Evolutionary conservation across 805 yeast genomes (phyloP), one percentile per base, ranked within the genome.

Genomic region (Saturnispora zaruensis): DNA sequence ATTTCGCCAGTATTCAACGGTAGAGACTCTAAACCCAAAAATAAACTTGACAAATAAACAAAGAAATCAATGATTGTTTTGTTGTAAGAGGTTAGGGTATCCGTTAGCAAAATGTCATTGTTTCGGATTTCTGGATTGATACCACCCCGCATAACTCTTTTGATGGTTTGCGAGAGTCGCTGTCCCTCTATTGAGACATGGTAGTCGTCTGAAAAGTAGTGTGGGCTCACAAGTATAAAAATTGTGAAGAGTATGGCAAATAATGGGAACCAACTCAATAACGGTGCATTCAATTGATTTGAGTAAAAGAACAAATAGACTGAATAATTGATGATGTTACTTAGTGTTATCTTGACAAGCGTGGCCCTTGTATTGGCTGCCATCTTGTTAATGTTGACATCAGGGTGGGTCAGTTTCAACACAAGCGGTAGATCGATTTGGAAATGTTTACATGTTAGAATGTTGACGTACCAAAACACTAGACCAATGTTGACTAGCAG

Each of bases 51-150:
- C 3, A 76, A 26, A 56, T 78, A 77, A 33, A 84, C 70, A 3
- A 76, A 74, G 20, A 84, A 66, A 64, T 93, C 98, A 43, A 85
- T 82, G 44, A 87, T 59, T 0, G 88, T 85, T 60, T 81, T 81
- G 3, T 87, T 71, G 62, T 84, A 88, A 0, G 96, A 88, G 0
- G 95, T 84, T 43, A 93, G 69, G 5, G 89, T 80, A 68, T 91
- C 99, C 6, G 96, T 79, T 13, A 90, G 63, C 44, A 93, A 66
- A 36, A 91, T 85, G 62, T 91, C 97, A 49, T 86, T 84, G 16
- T 85, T 77, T 58, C 96, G 70, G 63, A 77, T 66, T 14, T 75
- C 74, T 14, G 65, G 57, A 58, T 84, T 83, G 30, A 87, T 79
- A 2, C 73, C 71, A 2, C 95, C 95, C 2, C 61, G 46, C 5